Base-by-base conservation (phyloP, 305 asterid species). In the Rubia occidens region DNA sequence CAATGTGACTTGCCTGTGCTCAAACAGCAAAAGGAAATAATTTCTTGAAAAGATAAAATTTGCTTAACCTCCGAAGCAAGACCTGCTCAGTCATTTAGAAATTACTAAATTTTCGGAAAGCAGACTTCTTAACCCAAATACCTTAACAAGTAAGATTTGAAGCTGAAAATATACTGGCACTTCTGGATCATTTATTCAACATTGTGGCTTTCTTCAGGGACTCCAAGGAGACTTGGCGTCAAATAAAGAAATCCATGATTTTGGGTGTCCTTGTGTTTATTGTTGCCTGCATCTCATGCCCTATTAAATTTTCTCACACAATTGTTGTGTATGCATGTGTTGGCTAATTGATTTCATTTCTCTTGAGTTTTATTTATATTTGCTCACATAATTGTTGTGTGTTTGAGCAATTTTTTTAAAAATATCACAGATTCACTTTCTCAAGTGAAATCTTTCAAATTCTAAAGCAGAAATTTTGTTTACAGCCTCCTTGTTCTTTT, bases 401-500 rank as follows among this genome's bases (percentile, higher is more conserved):
- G 24, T 61, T 61, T 13, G 8, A 35, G 4, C 17, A 64, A 17
- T 18, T 40, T 11, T 20, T 21, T 70, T 15, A 32, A 20, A 17
- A 13, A n/a, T 6, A 24, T 8, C 37, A 58, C 7, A 6, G 4
- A 4, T 42, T 20, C 49, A 56, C 35, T 40, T 69, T 73, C 32
- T 63, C 20, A 15, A 17, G 24, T 37, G 51, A 39, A 56, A 29
- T 21, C 32, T 79, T 53, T 54, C 45, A 20, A 64, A 62, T 55
- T 40, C 67, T 63, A 56, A 70, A 32, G 13, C 69, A 15, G 24
- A 20, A 51, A 75, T 68, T 43, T 77, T 75, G 66, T 73, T 82
- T 75, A 68, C 95, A 94, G 99, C 96, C 96, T 69, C 98, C 99
- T 74, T 91, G 97, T 81, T 93, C 97, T 84, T 70, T 95, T 7